Percentiles rank a stretch among this genome's conserved stretches.
Conservation (phyloP, 768 basidiomycete genomes). For the Lactarius evosmus region DNA sequence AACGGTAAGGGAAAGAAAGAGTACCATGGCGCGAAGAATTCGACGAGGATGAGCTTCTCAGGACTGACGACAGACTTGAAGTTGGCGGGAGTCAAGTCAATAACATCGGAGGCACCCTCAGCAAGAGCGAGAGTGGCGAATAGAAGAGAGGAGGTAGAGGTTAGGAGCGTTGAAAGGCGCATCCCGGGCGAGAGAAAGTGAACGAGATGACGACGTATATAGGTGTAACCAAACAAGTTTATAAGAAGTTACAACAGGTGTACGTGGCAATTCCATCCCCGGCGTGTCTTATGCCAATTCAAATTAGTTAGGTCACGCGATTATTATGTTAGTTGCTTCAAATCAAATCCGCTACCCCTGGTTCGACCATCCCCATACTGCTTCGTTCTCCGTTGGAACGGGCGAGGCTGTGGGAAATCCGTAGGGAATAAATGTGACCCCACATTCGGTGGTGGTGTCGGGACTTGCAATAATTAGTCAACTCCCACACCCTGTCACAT, state of each 20-base stretch:
- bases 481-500: constrained; percentile 32
- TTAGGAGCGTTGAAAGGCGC: constrained; percentile 55
- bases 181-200: constrained; percentile 45
- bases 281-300: not conserved
- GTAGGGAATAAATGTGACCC: constrained; percentile 70
- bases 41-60: constrained; percentile 80
- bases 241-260: constrained; percentile 36
- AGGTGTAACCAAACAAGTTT: constrained; percentile 28
- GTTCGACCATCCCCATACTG: constrained; percentile 63
- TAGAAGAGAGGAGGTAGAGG: constrained; percentile 51
- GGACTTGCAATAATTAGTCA: constrained; percentile 38
- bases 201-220: constrained; percentile 30
- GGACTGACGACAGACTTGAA: constrained; percentile 64
- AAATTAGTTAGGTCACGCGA: not conserved
- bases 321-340: constrained; percentile 33
- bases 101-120: constrained; percentile 71
- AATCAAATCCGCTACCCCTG: constrained; percentile 71
- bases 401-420: constrained; percentile 76
- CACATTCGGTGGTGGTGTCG: constrained; percentile 57
- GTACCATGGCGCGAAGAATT: constrained; percentile 92
- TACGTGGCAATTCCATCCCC: constrained; percentile 47
- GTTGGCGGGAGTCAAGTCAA: constrained; percentile 64
- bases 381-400: constrained; percentile 49
- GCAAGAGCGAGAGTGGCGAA: constrained; percentile 52
- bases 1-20: constrained; percentile 2